phyloP scores from a whole-genome alignment of 2,329 filamentous ascomycete genomes.

The Pseudogymnoascus sp. region DNA sequence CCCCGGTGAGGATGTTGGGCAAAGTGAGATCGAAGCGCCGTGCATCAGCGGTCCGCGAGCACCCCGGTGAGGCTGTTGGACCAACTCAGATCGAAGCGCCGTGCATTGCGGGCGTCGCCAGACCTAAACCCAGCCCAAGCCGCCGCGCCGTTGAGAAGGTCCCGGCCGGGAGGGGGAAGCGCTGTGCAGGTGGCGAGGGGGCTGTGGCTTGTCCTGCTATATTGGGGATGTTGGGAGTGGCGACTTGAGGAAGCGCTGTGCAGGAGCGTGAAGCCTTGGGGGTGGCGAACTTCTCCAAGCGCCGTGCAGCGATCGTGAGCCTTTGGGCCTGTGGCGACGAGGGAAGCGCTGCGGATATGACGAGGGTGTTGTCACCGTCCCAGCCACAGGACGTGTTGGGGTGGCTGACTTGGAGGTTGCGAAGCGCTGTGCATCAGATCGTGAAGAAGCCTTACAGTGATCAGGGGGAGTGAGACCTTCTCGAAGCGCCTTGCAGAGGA shows the following conservation, averaged over 20 bases:
- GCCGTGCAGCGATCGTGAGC: neutral
- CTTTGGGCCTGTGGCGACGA: neutral
- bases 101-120: too few relatives aligned
- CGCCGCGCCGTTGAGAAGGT: too few relatives aligned
- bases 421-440: neutral
- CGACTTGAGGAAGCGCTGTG: neutral
- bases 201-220: neutral
- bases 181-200: neutral
- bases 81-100: too few relatives aligned
- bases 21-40: neutral
- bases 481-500: neutral
- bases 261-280: neutral
- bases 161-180: neutral
- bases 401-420: neutral
- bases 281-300: neutral
- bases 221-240: neutral
- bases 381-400: neutral
- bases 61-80: neutral
- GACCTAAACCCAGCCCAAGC: too few relatives aligned
- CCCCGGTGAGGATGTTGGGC: too few relatives aligned
- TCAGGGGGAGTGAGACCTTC: neutral
- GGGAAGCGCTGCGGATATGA: neutral
- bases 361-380: neutral
- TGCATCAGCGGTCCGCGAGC: neutral
- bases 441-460: neutral